phyloP scores from a whole-genome alignment of 495 filamentous ascomycete species.

The Pyrenula massariospora region DNA sequence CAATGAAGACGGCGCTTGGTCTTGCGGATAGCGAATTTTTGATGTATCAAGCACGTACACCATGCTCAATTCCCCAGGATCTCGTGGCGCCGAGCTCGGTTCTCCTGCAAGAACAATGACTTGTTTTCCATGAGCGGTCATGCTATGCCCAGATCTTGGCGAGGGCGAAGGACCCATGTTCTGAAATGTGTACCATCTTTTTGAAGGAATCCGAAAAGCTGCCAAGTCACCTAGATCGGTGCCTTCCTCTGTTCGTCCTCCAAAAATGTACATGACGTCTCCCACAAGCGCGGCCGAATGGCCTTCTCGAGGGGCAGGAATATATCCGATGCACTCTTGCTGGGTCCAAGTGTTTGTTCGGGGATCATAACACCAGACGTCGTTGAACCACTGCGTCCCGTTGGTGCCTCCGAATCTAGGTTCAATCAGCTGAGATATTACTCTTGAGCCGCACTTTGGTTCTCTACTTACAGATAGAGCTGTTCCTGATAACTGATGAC shows the following conservation, averaged over 20 bases:
- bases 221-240: conserved; percentile 87
- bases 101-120: conserved; percentile 90
- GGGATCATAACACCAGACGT: conserved; percentile 94
- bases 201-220: conserved; percentile 82
- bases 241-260: conserved; percentile 89
- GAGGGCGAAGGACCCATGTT: conserved; percentile 98
- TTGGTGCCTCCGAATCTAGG: conserved; percentile 91
- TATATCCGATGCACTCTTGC: conserved; percentile 93
- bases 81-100: conserved; percentile 73
- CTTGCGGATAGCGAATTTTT: conserved; percentile 91
- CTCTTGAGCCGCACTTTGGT: no score
- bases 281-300: conserved; percentile 87
- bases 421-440: no score
- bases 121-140: conserved; percentile 87
- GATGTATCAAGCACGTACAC: conserved; percentile 86
- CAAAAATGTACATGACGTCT: conserved; percentile 99
- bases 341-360: conserved; percentile 70
- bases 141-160: conserved; percentile 87
- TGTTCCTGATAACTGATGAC: conserved; percentile 88
- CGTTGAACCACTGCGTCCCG: conserved; percentile 91
- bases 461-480: conserved; percentile 79
- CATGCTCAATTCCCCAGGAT: conserved; percentile 72
- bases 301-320: conserved; percentile 85
- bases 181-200: conserved; percentile 98
- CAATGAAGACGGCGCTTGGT: conserved; percentile 25